phyloP scores from a whole-genome alignment of 257 asterid genomes.

The Anisodus tanguticus region DNA sequence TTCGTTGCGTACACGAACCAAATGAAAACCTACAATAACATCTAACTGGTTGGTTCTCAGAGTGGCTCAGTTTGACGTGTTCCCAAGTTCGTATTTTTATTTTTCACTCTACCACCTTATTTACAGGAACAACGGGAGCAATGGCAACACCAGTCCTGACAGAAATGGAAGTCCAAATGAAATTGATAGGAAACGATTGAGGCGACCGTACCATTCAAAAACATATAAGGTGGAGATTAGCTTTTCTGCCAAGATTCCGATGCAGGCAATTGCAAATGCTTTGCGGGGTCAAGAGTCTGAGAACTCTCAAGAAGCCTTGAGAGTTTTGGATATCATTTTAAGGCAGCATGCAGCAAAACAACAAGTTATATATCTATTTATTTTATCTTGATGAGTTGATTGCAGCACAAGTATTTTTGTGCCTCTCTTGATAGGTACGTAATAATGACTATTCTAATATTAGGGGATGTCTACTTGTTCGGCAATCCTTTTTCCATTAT shows the following conservation, averaged over 20 bases:
- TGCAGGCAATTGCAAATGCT: slow-evolving; percentile 86
- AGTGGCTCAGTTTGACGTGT: neutral
- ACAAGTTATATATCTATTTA: slow-evolving; percentile 53
- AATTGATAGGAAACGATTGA: slow-evolving; percentile 60
- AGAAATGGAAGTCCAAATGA: slow-evolving; percentile 61
- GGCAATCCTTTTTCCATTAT: slow-evolving; percentile 81
- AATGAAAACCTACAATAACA: too few species aligned
- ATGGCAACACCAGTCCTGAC: slow-evolving; percentile 72
- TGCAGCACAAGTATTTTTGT: neutral
- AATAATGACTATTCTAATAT: slow-evolving; percentile 20
- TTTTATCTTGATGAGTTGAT: slow-evolving; percentile 16
- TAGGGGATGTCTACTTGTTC: slow-evolving; percentile 90
- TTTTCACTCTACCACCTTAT: neutral
- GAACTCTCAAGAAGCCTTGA: slow-evolving; percentile 76
- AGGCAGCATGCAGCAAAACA: slow-evolving; percentile 97
- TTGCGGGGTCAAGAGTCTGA: slow-evolving; percentile 89
- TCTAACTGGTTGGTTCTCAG: slow-evolving; percentile 60
- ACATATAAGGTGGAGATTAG: slow-evolving; percentile 84
- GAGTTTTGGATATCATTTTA: slow-evolving; percentile 86
- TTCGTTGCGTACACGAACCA: too few species aligned
- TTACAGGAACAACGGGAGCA: slow-evolving; percentile 76
- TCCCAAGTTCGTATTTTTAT: neutral
- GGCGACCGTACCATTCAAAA: slow-evolving; percentile 75
- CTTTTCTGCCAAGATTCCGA: slow-evolving; percentile 83
- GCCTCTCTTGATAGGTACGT: neutral